These are phyloP conservation scores for Xylariaceae sp. DNA, from an alignment of 2,329 filamentous ascomycete species.

Conservation along the genomic window DNA sequence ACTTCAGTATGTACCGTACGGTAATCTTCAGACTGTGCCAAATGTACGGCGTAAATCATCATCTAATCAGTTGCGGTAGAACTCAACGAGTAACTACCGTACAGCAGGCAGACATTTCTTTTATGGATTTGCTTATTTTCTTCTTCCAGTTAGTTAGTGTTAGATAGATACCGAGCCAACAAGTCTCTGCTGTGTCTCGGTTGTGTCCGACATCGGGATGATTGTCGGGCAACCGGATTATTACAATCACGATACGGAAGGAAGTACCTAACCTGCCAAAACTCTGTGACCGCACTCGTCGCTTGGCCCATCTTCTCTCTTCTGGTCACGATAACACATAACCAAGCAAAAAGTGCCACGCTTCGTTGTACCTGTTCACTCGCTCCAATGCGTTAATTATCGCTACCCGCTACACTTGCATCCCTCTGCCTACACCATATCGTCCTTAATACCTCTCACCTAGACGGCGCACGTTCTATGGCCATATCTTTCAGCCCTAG, in stretches of 20 bases:
- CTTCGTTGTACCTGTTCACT: not conserved
- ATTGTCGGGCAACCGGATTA: not conserved
- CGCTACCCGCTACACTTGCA: not conserved
- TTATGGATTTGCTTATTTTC: not conserved
- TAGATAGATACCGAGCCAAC: not conserved
- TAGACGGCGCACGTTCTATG: not conserved
- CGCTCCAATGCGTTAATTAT: not conserved
- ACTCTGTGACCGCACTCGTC: not conserved
- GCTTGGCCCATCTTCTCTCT: not conserved
- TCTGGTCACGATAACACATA: not conserved
- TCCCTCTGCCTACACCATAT: not conserved
- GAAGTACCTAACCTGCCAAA: not conserved
- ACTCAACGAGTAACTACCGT: no score
- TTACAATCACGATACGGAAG: not conserved
- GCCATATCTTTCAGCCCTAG: slow-evolving; percentile 3
- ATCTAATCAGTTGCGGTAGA: no score
- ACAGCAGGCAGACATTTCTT: not conserved
- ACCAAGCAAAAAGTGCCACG: not conserved
- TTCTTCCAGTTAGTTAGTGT: not conserved
- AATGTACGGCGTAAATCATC: no score
- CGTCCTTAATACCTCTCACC: not conserved
- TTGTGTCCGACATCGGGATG: not conserved
- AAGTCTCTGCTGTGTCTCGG: not conserved
- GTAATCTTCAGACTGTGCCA: no score
- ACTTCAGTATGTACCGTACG: no score